A percentile compares a stretch with the other conserved stretches of the same genome.
phyloP scores from a whole-genome alignment of 1,139 yeast genomes.

The Eremothecium gossypii region DNA sequence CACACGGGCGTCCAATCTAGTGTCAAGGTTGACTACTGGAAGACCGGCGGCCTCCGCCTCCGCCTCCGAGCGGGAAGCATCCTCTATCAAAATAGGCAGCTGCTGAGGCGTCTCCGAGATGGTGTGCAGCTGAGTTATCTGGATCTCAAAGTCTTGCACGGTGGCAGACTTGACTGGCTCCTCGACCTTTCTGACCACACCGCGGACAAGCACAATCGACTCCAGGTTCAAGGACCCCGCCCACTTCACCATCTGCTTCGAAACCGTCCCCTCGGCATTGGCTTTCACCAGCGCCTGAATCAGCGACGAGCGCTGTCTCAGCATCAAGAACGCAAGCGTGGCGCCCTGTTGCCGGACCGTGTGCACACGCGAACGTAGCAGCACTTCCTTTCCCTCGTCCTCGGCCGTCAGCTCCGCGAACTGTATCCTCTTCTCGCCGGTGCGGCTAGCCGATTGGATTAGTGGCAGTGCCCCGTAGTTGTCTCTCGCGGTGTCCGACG shows the following conservation, averaged over 20 bases:
- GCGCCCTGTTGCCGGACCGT: conserved; percentile 93
- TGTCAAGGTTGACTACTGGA: conserved; percentile 92
- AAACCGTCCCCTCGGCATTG: conserved; percentile 48
- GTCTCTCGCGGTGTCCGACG: conserved; percentile 74
- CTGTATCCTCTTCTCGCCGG: conserved; percentile 51
- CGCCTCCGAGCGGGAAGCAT: conserved; percentile 89
- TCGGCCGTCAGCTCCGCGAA: conserved; percentile 45
- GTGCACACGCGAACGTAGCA: conserved; percentile 90
- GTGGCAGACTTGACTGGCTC: conserved; percentile 88
- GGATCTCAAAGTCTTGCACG: conserved; percentile 82
- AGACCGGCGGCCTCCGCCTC: conserved; percentile 89
- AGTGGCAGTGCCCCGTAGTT: conserved; percentile 87
- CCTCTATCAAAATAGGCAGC: conserved; percentile 90
- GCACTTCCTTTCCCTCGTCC: conserved; percentile 69
- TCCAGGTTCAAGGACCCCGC: conserved; percentile 78
- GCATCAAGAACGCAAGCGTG: conserved; percentile 79
- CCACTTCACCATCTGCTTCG: conserved; percentile 97
- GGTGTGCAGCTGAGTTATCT: conserved; percentile 60
- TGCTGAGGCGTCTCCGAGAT: conserved; percentile 86
- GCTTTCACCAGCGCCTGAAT: conserved; percentile 76
- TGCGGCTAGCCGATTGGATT: conserved; percentile 61
- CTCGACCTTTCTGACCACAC: conserved; percentile 72
- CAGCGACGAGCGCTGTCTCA: conserved; percentile 79
- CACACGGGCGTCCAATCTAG: conserved; percentile 89
- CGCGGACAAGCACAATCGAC: conserved; percentile 85